Percentiles rank a stretch among this genome's conserved stretches.
These are phyloP conservation scores for Candida parachauliodes DNA, from an alignment of 805 yeast genomes.

Conservation along the genomic window DNA sequence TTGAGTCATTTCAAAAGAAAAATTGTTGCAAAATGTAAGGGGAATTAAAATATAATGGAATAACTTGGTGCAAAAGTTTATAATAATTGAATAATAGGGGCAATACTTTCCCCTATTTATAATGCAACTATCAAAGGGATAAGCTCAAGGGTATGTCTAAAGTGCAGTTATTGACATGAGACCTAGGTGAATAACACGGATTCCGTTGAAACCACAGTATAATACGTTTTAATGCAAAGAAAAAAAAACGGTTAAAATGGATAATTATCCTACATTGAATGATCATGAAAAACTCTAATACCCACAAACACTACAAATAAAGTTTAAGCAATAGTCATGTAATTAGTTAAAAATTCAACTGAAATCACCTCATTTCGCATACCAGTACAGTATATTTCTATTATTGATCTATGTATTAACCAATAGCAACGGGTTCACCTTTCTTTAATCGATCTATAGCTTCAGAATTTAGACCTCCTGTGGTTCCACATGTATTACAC, in stretches of 20 bases:
- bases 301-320: not conserved
- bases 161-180: too few relatives aligned
- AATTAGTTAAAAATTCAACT: not conserved
- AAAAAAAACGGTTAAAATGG: not conserved
- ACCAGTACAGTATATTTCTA: not conserved
- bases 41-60: not conserved
- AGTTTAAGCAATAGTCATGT: not conserved
- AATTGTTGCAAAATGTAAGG: not conserved
- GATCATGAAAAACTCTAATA: too few relatives aligned
- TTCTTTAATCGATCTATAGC: constrained; percentile 22
- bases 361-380: constrained; percentile 4
- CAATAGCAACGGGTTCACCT: constrained; percentile 36
- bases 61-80: not conserved
- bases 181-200: too few relatives aligned
- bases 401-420: constrained; percentile 7
- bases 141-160: too few relatives aligned
- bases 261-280: too few relatives aligned
- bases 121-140: too few relatives aligned
- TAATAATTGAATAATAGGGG: constrained; percentile 11
- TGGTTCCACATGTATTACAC: constrained; percentile 49
- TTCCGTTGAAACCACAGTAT: not conserved
- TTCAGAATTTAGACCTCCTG: constrained; percentile 24
- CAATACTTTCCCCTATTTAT: constrained; percentile 12
- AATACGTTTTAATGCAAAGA: not conserved
- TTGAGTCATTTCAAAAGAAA: not conserved